Evolutionary conservation across 208 protist genomes (phyloP).

Genomic region (Borovskyia barvae): DNA sequence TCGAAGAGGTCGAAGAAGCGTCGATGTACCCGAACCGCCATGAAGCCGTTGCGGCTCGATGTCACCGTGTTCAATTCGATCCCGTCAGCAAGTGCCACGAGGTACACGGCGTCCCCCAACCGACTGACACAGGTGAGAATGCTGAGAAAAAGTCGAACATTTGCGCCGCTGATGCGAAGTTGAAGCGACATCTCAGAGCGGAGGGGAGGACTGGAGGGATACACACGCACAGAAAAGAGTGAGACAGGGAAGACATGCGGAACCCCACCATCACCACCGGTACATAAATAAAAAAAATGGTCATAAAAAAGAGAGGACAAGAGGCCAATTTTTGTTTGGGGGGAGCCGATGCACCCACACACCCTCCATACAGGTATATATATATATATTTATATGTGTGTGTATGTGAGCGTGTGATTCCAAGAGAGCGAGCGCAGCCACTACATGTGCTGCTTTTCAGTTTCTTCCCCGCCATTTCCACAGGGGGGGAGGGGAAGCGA

Average conservation of each 20-base stretch:
- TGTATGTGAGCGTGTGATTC: not conserved
- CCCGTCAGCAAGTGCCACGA: constrained; percentile 32
- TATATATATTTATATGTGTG: not conserved
- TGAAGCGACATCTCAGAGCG: constrained; percentile 33
- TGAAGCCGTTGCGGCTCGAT: constrained; percentile 25
- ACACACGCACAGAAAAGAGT: not conserved
- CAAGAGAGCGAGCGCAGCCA: not conserved
- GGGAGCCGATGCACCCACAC: not conserved
- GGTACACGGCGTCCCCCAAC: constrained; percentile 33
- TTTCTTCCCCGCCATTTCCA: too few species aligned
- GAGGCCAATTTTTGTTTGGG: not conserved
- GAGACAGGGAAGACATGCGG: constrained; percentile 3
- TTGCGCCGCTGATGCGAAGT: constrained; percentile 38
- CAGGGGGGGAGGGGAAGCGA: too few species aligned
- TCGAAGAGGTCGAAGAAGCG: constrained; percentile 35
- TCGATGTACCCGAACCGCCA: constrained; percentile 31
- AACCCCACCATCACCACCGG: not conserved
- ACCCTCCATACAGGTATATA: not conserved
- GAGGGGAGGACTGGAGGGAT: constrained; percentile 4
- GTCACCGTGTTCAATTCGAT: constrained; percentile 46
- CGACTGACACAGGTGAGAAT: constrained; percentile 34
- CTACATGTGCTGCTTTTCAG: too few species aligned
- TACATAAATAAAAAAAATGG: constrained; percentile 3
- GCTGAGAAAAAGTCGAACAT: constrained; percentile 43
- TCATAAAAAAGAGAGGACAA: not conserved